phyloP scores from a whole-genome alignment of 1,139 yeast genomes.

The Meyerozyma smithsonii region DNA sequence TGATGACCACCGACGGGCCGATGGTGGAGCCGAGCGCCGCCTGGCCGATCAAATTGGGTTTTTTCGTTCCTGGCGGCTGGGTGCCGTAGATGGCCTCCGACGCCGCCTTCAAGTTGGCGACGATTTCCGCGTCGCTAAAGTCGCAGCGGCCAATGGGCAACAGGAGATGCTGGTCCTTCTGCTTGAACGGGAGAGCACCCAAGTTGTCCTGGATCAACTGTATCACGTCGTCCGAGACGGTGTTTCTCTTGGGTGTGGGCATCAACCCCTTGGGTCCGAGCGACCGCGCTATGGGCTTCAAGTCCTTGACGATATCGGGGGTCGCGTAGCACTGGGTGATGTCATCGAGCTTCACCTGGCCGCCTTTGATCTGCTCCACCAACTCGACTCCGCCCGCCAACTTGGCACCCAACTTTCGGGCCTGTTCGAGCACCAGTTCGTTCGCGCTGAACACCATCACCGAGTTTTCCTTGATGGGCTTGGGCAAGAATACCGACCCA shows the following conservation, averaged over 20 bases:
- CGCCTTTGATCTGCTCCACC: constrained; percentile 56
- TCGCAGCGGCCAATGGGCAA: constrained; percentile 76
- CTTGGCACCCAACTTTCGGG: constrained; percentile 55
- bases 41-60: constrained; percentile 68
- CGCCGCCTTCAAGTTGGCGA: constrained; percentile 68
- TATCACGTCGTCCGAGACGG: constrained; percentile 66
- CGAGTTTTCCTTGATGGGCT: constrained; percentile 59
- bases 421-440: constrained; percentile 46
- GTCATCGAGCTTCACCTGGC: constrained; percentile 45
- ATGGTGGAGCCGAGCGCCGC: constrained; percentile 66
- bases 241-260: constrained; percentile 85
- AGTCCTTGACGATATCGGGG: constrained; percentile 63
- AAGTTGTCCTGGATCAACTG: constrained; percentile 49
- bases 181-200: constrained; percentile 72
- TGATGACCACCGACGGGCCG: constrained; percentile 79
- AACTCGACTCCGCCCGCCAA: constrained; percentile 71
- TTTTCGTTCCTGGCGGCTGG: constrained; percentile 55
- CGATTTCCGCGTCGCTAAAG: constrained; percentile 72
- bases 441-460: constrained; percentile 67
- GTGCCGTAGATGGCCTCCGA: constrained; percentile 60
- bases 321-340: constrained; percentile 84
- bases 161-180: constrained; percentile 55
- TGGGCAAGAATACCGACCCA: constrained; percentile 77
- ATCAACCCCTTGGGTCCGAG: constrained; percentile 88
- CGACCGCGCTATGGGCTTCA: constrained; percentile 65